Conservation (phyloP, 179 eudicot genomes). For the Spinacia oleracea region DNA sequence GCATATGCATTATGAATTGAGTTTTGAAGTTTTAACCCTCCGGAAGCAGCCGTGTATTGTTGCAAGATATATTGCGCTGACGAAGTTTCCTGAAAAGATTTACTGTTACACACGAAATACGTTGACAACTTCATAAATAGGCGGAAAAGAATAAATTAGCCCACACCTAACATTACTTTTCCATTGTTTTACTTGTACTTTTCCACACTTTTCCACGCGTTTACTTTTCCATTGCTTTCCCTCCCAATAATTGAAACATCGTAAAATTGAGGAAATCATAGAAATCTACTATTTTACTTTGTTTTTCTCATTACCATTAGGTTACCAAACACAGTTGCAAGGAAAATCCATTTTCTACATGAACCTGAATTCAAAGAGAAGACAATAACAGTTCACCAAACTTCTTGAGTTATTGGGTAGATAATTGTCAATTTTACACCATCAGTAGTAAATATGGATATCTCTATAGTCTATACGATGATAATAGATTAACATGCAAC, state of each 20-base stretch:
- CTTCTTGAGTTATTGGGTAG: not conserved
- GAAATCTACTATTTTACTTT: no score
- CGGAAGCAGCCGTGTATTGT: conserved; percentile 92
- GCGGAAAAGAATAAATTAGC: not conserved
- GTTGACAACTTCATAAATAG: not conserved
- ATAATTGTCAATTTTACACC: conserved; percentile 6
- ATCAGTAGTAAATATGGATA: conserved; percentile 5
- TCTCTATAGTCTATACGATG: conserved; percentile 12
- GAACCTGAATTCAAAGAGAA: not conserved
- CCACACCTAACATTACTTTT: no score
- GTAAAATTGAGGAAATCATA: no score
- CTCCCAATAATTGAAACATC: no score
- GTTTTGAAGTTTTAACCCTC: conserved; percentile 74
- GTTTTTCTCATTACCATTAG: no score
- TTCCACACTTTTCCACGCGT: no score
- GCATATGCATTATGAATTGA: conserved; percentile 82
- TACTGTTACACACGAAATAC: not conserved
- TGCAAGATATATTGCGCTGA: conserved; percentile 97
- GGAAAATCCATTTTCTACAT: not conserved
- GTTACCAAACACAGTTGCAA: no score
- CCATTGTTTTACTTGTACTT: no score
- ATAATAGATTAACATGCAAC: conserved; percentile 27
- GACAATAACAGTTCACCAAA: conserved; percentile 18
- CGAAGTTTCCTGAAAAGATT: conserved; percentile 74
- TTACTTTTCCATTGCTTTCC: no score